These are phyloP conservation scores for Terfezia claveryi DNA, from an alignment of 495 filamentous ascomycete genomes.

Conservation along the genomic window DNA sequence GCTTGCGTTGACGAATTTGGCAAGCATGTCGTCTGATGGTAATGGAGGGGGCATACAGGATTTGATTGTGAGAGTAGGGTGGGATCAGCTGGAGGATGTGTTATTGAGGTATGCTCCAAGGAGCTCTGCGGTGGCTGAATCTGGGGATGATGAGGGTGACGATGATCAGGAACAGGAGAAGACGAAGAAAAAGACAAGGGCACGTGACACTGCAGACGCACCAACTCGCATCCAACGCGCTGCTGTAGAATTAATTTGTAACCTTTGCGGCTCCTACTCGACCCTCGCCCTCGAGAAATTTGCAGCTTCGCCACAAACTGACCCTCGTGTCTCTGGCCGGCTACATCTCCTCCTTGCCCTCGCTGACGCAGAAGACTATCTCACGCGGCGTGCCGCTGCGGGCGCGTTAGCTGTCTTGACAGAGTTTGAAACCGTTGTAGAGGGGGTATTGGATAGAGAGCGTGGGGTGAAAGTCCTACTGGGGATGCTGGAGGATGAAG, in stretches of 20 bases:
- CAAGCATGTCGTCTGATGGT: conserved; percentile 47
- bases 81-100: background rate
- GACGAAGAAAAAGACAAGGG: background rate
- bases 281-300: conserved; percentile 54
- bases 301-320: conserved; percentile 43
- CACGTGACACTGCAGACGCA: conserved; percentile 31
- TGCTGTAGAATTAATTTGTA: conserved; percentile 74
- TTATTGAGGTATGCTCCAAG: too few relatives aligned
- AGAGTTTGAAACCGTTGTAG: conserved; percentile 48
- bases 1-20: conserved; percentile 82
- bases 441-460: conserved; percentile 42
- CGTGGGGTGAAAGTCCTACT: conserved; percentile 49
- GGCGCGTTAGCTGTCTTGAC: conserved; percentile 72
- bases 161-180: background rate
- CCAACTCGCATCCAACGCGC: conserved; percentile 49
- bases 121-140: too few relatives aligned
- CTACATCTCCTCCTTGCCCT: conserved; percentile 69
- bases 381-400: conserved; percentile 62
- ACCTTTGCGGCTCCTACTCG: conserved; percentile 44
- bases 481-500: conserved; percentile 50
- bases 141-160: background rate
- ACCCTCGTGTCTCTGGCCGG: conserved; percentile 30
- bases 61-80: conserved; percentile 38
- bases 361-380: conserved; percentile 59
- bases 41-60: conserved; percentile 41